Conservation (phyloP, 768 basidiomycete species). For the Boletus insuetus region DNA sequence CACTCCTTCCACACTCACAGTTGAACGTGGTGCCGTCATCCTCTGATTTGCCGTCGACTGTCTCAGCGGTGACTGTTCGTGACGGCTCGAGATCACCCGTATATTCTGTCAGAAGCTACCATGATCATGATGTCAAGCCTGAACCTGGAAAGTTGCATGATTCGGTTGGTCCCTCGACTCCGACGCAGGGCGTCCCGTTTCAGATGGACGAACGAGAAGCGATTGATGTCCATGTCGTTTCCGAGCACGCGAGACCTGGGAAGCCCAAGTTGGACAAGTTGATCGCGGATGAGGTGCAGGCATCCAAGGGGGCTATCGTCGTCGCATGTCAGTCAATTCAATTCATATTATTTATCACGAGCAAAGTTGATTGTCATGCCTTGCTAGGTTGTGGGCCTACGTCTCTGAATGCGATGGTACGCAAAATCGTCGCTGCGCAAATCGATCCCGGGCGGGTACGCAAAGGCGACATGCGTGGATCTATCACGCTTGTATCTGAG, state of each 20-base stretch:
- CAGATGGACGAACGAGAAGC: slow-evolving; percentile 58
- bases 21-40: background rate
- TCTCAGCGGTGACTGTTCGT: background rate
- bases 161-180: background rate
- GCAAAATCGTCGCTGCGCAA: slow-evolving; percentile 59
- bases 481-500: slow-evolving; percentile 61
- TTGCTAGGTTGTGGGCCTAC: slow-evolving; percentile 69
- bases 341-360: too few species aligned
- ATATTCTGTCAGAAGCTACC: background rate
- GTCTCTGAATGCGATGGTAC: slow-evolving; percentile 64
- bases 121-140: slow-evolving; percentile 3
- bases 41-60: slow-evolving; percentile 3
- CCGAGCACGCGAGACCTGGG: slow-evolving; percentile 64
- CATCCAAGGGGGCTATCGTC: slow-evolving; percentile 51
- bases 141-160: slow-evolving; percentile 1
- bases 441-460: slow-evolving; percentile 54
- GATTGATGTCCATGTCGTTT: slow-evolving; percentile 53
- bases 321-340: slow-evolving; percentile 61
- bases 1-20: slow-evolving; percentile 1
- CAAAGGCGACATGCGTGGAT: slow-evolving; percentile 56
- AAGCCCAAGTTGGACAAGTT: slow-evolving; percentile 63
- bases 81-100: background rate
- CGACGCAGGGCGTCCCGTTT: slow-evolving; percentile 24
- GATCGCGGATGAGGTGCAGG: slow-evolving; percentile 61
- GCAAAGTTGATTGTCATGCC: background rate